phyloP scores from a whole-genome alignment of 495 filamentous ascomycete genomes.

The Glonium stellatum region DNA sequence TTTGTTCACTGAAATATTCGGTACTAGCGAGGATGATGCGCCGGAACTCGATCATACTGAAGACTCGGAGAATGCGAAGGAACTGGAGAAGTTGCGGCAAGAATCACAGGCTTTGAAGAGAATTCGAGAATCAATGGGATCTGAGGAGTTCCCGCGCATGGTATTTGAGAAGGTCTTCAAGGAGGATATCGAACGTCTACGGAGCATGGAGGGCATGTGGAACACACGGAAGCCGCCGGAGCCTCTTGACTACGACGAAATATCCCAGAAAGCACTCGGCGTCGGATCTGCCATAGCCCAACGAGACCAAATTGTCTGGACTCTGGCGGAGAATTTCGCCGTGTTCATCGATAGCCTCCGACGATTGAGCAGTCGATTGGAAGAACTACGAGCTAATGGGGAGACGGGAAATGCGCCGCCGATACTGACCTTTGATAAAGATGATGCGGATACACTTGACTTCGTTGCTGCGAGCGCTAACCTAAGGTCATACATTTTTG shows the following conservation, averaged over 20 bases:
- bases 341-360: constrained; percentile 81
- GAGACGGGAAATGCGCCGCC: constrained; percentile 46
- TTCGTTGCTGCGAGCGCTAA: constrained; percentile 91
- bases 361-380: constrained; percentile 65
- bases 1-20: constrained; percentile 88
- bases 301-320: constrained; percentile 75
- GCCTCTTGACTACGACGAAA: constrained; percentile 56
- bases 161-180: constrained; percentile 93
- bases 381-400: constrained; percentile 49
- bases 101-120: constrained; percentile 78
- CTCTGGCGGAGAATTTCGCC: constrained; percentile 66
- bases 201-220: constrained; percentile 97
- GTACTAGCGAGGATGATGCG: constrained; percentile 77
- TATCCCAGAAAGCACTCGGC: constrained; percentile 44
- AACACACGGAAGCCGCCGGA: constrained; percentile 69
- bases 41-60: constrained; percentile 68
- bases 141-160: constrained; percentile 65
- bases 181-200: constrained; percentile 72
- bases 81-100: constrained; percentile 76
- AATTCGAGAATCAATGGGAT: constrained; percentile 77
- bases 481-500: constrained; percentile 75
- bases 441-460: constrained; percentile 90
- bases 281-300: constrained; percentile 49
- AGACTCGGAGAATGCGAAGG: constrained; percentile 75
- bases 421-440: constrained; percentile 87